phyloP scores from a whole-genome alignment of 768 basidiomycete genomes.

The Dioszegia hungarica region DNA sequence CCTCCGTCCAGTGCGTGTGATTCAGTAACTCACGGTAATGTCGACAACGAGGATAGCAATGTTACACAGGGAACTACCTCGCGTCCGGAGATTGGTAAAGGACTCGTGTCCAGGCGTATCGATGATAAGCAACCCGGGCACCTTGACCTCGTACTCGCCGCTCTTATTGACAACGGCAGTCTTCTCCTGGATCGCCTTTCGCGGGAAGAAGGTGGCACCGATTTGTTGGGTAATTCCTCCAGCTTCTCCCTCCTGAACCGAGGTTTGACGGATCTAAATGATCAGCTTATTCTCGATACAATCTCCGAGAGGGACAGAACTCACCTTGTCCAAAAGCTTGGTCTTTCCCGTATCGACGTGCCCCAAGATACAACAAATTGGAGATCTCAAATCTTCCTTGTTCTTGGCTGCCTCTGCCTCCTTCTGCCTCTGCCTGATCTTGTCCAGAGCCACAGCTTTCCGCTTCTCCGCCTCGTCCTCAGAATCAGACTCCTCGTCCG shows the following conservation, averaged over 20 bases:
- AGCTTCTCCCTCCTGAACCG: slow-evolving; percentile 98
- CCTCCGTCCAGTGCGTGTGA: not conserved
- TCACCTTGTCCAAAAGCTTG: slow-evolving; percentile 89
- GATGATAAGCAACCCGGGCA: slow-evolving; percentile 91
- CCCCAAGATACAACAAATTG: slow-evolving; percentile 97
- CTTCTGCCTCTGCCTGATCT: slow-evolving; percentile 70
- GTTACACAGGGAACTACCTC: slow-evolving; percentile 95
- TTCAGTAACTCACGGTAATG: slow-evolving; percentile 71
- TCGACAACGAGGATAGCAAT: slow-evolving; percentile 98
- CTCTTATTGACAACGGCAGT: slow-evolving; percentile 89
- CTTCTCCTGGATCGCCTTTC: slow-evolving; percentile 87
- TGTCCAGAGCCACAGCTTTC: slow-evolving; percentile 79
- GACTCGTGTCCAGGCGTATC: slow-evolving; percentile 99
- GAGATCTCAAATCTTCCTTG: slow-evolving; percentile 86
- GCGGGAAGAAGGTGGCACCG: slow-evolving; percentile 98
- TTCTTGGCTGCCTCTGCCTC: slow-evolving; percentile 77
- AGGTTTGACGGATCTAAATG: slow-evolving; percentile 91
- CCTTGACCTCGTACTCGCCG: slow-evolving; percentile 79
- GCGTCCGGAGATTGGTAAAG: slow-evolving; percentile 90
- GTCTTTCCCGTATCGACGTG: slow-evolving; percentile 99
- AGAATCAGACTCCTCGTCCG: slow-evolving; percentile 55
- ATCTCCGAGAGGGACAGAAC: slow-evolving; percentile 16
- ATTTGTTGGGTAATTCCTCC: slow-evolving; percentile 99
- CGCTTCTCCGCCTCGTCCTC: slow-evolving; percentile 57
- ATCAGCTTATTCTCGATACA: not conserved